phyloP scores from a whole-genome alignment of 2,329 filamentous ascomycete species.

The Zasmidium angulare region DNA sequence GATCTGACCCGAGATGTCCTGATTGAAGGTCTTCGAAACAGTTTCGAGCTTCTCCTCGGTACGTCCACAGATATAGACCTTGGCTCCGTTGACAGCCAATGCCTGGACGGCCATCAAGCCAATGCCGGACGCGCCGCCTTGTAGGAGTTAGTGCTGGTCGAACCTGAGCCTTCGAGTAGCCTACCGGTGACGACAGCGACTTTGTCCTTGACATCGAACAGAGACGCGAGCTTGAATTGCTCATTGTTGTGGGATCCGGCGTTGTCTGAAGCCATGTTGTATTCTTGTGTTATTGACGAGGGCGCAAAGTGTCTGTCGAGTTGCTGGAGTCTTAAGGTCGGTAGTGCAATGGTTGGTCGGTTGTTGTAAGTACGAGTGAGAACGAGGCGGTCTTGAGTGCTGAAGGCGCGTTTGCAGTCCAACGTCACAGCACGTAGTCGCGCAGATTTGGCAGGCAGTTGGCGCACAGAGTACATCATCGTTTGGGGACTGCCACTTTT shows the following conservation, averaged over 20 bases:
- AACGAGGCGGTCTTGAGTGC: neutral
- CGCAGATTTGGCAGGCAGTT: neutral
- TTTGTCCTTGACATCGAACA: slow-evolving; percentile 42
- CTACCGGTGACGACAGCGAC: slow-evolving; percentile 41
- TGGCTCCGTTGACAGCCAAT: slow-evolving; percentile 41
- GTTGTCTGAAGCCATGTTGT: slow-evolving; percentile 31
- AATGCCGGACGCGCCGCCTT: slow-evolving; percentile 48
- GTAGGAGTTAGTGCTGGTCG: neutral
- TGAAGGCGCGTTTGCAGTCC: neutral
- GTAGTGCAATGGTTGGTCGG: neutral
- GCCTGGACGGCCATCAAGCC: slow-evolving; percentile 50
- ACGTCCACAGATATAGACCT: slow-evolving; percentile 51
- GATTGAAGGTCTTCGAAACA: slow-evolving; percentile 45
- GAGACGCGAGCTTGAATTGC: slow-evolving; percentile 33
- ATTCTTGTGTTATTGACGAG: slow-evolving; percentile 51
- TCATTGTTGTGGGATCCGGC: slow-evolving; percentile 34
- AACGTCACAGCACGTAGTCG: slow-evolving; percentile 5
- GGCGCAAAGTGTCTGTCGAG: slow-evolving; percentile 11
- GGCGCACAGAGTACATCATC: neutral
- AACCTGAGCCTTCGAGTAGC: slow-evolving; percentile 2
- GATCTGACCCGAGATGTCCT: slow-evolving; percentile 47
- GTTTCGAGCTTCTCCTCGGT: slow-evolving; percentile 50
- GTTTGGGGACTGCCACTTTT: neutral
- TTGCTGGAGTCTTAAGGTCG: slow-evolving; percentile 10
- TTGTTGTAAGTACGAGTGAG: neutral